Conservation (phyloP, 2,329 filamentous ascomycete species). For the Aureobasidium melanogenum region DNA sequence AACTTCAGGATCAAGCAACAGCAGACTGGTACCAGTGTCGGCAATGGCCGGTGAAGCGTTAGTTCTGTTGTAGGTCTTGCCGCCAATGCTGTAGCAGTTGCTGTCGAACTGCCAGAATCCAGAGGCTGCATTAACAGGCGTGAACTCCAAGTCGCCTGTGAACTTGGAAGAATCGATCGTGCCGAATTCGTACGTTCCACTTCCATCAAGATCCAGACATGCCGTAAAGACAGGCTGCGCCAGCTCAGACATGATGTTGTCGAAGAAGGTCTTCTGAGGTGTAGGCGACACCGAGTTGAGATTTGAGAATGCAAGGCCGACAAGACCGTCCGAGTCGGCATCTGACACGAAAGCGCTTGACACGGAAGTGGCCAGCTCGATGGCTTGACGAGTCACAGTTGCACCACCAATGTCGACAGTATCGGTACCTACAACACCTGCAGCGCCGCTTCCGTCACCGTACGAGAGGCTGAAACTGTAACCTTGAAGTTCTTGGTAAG, state of each 20-base stretch:
- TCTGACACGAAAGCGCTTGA: slow-evolving; percentile 51
- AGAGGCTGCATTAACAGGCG: slow-evolving; percentile 49
- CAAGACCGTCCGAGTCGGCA: slow-evolving; percentile 56
- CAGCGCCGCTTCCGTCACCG: slow-evolving; percentile 56
- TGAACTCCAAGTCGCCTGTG: slow-evolving; percentile 52
- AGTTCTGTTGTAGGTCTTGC: slow-evolving; percentile 47
- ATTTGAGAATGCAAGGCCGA: slow-evolving; percentile 57
- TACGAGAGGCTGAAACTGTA: slow-evolving; percentile 57
- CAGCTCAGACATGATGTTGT: slow-evolving; percentile 55
- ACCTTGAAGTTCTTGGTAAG: slow-evolving; percentile 41
- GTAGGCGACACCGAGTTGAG: slow-evolving; percentile 57
- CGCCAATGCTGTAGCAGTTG: slow-evolving; percentile 47
- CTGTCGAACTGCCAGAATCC: slow-evolving; percentile 65
- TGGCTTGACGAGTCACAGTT: slow-evolving; percentile 51
- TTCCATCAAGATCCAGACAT: slow-evolving; percentile 50
- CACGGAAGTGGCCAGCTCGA: slow-evolving; percentile 56
- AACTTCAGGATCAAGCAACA: slow-evolving; percentile 49
- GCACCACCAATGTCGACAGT: slow-evolving; percentile 59
- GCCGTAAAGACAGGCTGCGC: slow-evolving; percentile 62
- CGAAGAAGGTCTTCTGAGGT: slow-evolving; percentile 64
- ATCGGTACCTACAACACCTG: slow-evolving; percentile 59
- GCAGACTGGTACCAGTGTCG: slow-evolving; percentile 53
- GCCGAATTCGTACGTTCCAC: slow-evolving; percentile 66
- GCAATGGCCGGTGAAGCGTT: slow-evolving; percentile 35
- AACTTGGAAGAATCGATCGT: slow-evolving; percentile 57